Evolutionary conservation across 306 rosid species (phyloP).

Genomic region (Argentina anserina): DNA sequence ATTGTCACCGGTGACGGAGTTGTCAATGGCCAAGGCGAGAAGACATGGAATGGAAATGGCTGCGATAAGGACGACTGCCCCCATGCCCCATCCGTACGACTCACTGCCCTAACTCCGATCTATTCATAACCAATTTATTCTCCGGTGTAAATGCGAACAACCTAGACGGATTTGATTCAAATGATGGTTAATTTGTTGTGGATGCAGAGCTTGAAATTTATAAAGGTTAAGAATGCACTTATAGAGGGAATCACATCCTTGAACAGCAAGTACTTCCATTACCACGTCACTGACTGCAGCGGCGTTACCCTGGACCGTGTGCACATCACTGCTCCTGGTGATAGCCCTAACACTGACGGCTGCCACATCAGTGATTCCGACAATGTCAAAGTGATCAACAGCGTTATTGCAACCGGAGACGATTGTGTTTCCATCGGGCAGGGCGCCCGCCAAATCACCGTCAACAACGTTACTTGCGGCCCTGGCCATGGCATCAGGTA

Average conservation of each 20-base stretch:
- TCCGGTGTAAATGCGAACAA: too few relatives aligned
- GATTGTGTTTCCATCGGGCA: conserved; percentile 70
- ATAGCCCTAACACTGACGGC: conserved; percentile 87
- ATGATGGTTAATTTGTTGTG: conserved; percentile 1
- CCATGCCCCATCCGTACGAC: conserved; percentile 48
- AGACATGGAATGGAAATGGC: conserved; percentile 36
- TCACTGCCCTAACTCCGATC: not conserved
- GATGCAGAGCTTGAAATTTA: conserved; percentile 52
- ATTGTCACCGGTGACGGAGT: conserved; percentile 49
- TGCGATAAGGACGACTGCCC: conserved; percentile 26
- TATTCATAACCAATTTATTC: not conserved
- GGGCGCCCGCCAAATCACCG: conserved; percentile 19
- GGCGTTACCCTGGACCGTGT: conserved; percentile 33
- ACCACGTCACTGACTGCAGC: conserved; percentile 16
- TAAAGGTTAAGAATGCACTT: conserved; percentile 24
- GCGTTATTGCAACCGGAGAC: conserved; percentile 60
- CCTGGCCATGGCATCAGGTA: conserved; percentile 78
- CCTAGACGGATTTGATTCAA: too few relatives aligned
- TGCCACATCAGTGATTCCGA: conserved; percentile 41
- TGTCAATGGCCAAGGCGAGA: conserved; percentile 65
- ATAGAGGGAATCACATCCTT: conserved; percentile 46
- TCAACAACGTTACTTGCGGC: conserved; percentile 50
- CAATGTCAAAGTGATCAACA: conserved; percentile 25
- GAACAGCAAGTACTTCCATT: conserved; percentile 56
- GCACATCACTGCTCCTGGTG: conserved; percentile 39